Conservation (phyloP, 2,329 filamentous ascomycete species). For the Botrytis byssoidea region DNA sequence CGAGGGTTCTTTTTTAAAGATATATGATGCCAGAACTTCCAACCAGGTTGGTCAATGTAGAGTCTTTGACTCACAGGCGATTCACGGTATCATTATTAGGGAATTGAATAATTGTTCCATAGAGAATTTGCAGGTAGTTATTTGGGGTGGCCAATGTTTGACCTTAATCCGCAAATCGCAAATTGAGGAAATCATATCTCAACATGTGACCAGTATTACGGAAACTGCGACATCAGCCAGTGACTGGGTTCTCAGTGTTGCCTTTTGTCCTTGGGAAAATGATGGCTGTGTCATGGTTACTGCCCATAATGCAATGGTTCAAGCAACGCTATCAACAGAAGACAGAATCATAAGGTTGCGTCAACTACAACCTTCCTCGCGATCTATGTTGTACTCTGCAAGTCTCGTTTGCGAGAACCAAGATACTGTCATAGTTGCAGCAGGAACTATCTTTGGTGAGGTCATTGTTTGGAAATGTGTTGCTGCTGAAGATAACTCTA, state of each 20-base stretch:
- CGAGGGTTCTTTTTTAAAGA: conserved; percentile 57
- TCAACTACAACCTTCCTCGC: conserved; percentile 61
- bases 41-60: conserved; percentile 44
- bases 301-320: conserved; percentile 79
- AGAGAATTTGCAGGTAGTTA: conserved; percentile 45
- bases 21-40: conserved; percentile 46
- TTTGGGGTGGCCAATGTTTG: conserved; percentile 68
- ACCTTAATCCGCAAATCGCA: conserved; percentile 39
- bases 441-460: conserved; percentile 92
- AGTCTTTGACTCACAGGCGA: conserved; percentile 65
- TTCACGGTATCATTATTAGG: conserved; percentile 67
- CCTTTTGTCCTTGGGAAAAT: conserved; percentile 49
- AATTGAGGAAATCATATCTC: conserved; percentile 25
- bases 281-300: conserved; percentile 64
- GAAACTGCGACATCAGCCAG: conserved; percentile 48
- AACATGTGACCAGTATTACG: conserved; percentile 25
- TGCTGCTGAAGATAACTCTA: conserved; percentile 32
- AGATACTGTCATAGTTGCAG: conserved; percentile 69
- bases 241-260: conserved; percentile 77
- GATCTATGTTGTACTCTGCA: conserved; percentile 86
- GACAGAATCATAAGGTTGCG: conserved; percentile 43
- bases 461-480: conserved; percentile 83
- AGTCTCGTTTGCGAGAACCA: conserved; percentile 62
- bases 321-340: conserved; percentile 41
- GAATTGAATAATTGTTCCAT: conserved; percentile 23